Evolutionary conservation across 1,284 basidiomycete genomes (phyloP).

Genomic region (Tremellales sp.): DNA sequence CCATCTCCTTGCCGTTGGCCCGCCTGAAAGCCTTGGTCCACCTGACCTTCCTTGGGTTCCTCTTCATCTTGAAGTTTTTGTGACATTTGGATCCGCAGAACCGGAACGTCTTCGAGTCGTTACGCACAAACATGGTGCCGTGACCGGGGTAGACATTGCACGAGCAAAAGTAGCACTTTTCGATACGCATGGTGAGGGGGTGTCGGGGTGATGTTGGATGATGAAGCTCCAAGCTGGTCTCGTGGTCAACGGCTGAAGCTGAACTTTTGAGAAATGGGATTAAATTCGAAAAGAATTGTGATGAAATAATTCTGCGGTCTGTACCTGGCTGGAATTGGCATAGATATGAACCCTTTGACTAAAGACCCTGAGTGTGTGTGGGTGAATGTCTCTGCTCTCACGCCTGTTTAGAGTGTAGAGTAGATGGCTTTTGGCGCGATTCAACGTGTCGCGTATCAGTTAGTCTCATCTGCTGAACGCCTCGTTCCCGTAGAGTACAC

Average conservation of each 20-base stretch:
- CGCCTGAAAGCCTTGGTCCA: slow-evolving; percentile 99
- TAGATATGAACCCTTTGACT: no score
- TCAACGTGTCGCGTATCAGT: not conserved
- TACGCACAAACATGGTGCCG: slow-evolving; percentile 90
- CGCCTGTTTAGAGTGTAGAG: no score
- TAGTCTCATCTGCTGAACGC: not conserved
- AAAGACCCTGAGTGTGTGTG: no score
- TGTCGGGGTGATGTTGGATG: not conserved
- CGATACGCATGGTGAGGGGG: slow-evolving; percentile 63
- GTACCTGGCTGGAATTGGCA: no score
- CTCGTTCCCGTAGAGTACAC: not conserved
- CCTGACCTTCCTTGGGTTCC: slow-evolving; percentile 96
- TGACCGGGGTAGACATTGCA: slow-evolving; percentile 93
- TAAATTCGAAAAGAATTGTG: no score
- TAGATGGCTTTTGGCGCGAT: no score
- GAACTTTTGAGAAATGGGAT: not conserved
- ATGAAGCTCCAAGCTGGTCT: no score
- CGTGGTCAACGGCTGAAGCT: not conserved
- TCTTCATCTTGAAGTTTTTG: slow-evolving; percentile 99
- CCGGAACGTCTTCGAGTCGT: slow-evolving; percentile 93
- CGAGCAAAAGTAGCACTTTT: slow-evolving; percentile 91
- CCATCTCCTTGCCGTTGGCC: slow-evolving; percentile 99
- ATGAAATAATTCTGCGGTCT: no score
- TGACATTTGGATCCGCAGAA: slow-evolving; percentile 98
- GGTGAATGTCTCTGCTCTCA: no score